Evolutionary conservation across 192 early-diverging fungal genomes (phyloP).

Genomic region (Backusella circina): DNA sequence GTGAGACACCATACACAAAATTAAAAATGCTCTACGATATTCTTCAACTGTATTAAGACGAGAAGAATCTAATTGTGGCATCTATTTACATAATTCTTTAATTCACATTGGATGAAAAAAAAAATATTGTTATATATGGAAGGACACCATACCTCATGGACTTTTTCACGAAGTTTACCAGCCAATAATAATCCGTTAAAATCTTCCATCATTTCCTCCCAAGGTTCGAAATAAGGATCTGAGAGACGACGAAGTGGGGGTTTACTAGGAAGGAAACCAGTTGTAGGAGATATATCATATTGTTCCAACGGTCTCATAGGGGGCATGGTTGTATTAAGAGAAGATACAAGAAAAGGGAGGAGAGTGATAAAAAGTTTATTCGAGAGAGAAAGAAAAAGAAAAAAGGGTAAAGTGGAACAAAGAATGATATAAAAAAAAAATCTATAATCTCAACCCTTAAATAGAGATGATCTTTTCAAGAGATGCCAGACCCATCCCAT

Average conservation of each 20-base stretch:
- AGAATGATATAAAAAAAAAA: neutral
- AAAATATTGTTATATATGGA: neutral
- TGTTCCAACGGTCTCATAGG: conserved; percentile 55
- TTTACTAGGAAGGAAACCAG: conserved; percentile 82
- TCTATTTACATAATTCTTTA: conserved; percentile 38
- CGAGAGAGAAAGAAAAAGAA: neutral
- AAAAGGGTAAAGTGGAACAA: neutral
- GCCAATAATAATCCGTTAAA: conserved; percentile 73
- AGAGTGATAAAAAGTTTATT: neutral
- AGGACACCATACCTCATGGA: conserved; percentile 57
- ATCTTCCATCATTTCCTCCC: conserved; percentile 80
- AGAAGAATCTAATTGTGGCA: conserved; percentile 69
- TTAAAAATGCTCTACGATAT: conserved; percentile 80
- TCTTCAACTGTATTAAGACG: conserved; percentile 62
- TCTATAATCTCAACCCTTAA: neutral
- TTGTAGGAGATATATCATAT: conserved; percentile 78
- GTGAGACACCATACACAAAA: conserved; percentile 87
- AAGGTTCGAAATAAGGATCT: conserved; percentile 78
- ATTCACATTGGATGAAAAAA: conserved; percentile 5
- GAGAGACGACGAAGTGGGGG: conserved; percentile 74
- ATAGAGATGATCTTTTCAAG: neutral
- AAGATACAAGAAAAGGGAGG: neutral
- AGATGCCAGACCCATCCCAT: neutral
- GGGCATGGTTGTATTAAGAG: neutral
- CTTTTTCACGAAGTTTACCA: conserved; percentile 59